phyloP scores from a whole-genome alignment of 202 grass and related monocot species.

The Carex arenaria region DNA sequence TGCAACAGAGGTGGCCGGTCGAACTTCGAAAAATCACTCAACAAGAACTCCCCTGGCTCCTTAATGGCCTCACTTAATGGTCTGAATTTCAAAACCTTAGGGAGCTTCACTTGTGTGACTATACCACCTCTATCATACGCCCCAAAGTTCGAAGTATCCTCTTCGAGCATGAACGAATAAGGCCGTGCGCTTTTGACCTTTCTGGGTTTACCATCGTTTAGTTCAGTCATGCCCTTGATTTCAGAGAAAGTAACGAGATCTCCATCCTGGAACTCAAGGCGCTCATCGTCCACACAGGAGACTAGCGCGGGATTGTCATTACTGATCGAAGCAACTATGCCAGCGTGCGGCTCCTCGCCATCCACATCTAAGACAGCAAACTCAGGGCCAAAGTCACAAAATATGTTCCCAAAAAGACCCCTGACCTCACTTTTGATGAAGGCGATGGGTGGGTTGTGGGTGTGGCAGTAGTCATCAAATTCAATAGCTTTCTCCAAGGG shows the following conservation, averaged over 20 bases:
- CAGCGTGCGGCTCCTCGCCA: conserved; percentile 40
- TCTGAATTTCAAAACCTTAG: conserved; percentile 79
- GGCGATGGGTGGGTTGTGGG: conserved; percentile 75
- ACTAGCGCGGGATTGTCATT: conserved; percentile 44
- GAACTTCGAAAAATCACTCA: conserved; percentile 97
- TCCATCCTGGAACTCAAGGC: conserved; percentile 44
- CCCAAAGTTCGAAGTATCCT: conserved; percentile 78
- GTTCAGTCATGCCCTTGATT: conserved; percentile 70
- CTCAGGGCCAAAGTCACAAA: conserved; percentile 53
- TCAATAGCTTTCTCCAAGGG: conserved; percentile 78
- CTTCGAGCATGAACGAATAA: conserved; percentile 79
- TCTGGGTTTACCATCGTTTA: conserved; percentile 89
- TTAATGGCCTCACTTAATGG: conserved; percentile 59
- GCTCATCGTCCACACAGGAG: conserved; percentile 44
- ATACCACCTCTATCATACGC: conserved; percentile 73
- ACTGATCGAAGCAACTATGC: conserved; percentile 38
- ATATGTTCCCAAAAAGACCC: conserved; percentile 86
- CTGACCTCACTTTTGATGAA: conserved; percentile 85
- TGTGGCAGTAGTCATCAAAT: conserved; percentile 79
- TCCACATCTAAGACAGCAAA: conserved; percentile 39
- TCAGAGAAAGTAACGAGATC: conserved; percentile 47
- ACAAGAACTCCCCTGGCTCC: conserved; percentile 81
- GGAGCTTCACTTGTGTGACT: conserved; percentile 80
- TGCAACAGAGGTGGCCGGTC: conserved; percentile 75
- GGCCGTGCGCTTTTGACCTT: conserved; percentile 79